Base-by-base conservation (phyloP, 768 basidiomycete genomes). In the Lyophyllum decastes region DNA sequence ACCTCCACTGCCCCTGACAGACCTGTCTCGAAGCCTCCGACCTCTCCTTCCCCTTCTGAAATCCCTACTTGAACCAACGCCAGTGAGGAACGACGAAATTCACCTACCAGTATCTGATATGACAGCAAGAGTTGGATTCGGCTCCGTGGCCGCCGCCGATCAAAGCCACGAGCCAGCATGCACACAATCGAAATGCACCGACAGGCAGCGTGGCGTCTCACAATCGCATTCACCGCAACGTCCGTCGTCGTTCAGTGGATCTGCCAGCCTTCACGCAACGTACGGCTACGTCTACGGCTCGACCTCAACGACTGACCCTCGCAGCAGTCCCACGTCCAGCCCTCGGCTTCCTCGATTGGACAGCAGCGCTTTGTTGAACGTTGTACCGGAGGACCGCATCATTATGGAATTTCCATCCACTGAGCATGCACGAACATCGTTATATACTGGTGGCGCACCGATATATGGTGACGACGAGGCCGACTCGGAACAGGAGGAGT, bases 401-500 rank as follows among this genome's bases (percentile, higher is more conserved):
- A 34, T 59, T 14, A 49, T 60, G 49, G 55, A 63, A 14, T 63
- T 63, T 57, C 43, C 58, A 12, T 43, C n/a, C 30, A 2, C 16
- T 21, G 34, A 38, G 19, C 12, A 43, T 35, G 22, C 11, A 26
- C 21, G 34, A 9, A 54, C 50, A 22, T 44, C 52, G 17, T 33
- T 14, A 33, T 63, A 64, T 44, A 24, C 58, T 4, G 61, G 53
- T 17, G 60, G 62, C 10, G 64, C 58, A 17, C 66, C 66, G 19
- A 64, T 71, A 45, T 69, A 67, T 7, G 74, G 69, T 8, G 60
- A 68, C 14, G 68, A 70, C 1, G 68, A 75, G 1, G 44, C 44
- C 17, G 76, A 74, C 10, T 73, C 74, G n/a, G 78, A 76, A 54
- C 66, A 68, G 30, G 70, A 63, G 40, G 68, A 70, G 25, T 67